These are phyloP conservation scores for Coemansia sp. DNA, from an alignment of 192 early-diverging fungal species.

Conservation along the genomic window DNA sequence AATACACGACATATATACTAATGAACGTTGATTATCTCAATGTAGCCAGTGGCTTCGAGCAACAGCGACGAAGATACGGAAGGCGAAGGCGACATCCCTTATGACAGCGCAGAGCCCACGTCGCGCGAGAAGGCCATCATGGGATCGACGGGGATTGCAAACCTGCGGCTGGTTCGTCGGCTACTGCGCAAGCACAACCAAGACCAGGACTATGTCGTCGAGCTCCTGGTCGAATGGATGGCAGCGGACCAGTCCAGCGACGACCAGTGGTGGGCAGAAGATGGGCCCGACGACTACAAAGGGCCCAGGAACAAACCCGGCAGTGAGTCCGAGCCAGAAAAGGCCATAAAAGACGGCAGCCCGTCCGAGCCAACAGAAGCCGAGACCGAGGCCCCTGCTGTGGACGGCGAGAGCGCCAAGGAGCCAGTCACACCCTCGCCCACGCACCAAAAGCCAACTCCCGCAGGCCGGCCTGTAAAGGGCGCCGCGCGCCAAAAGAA, in stretches of 20 bases:
- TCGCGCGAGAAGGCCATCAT: constrained; percentile 53
- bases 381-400: no score
- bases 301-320: background rate
- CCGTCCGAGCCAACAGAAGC: background rate
- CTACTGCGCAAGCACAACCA: constrained; percentile 46
- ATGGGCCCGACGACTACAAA: constrained; percentile 22
- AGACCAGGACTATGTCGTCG: constrained; percentile 51
- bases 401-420: background rate
- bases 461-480: constrained; percentile 1
- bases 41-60: constrained; percentile 4
- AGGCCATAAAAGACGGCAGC: background rate
- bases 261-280: constrained; percentile 17
- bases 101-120: constrained; percentile 7
- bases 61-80: constrained; percentile 6
- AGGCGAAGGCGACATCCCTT: constrained; percentile 11
- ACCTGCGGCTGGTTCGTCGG: constrained; percentile 45
- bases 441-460: background rate
- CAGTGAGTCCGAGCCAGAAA: background rate
- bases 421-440: no score
- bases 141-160: constrained; percentile 49
- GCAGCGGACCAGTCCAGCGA: constrained; percentile 3
- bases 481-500: constrained; percentile 22
- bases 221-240: constrained; percentile 49
- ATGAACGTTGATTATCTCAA: background rate
- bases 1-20: no score